Evolutionary conservation across 2,329 filamentous ascomycete species (phyloP).

Genomic region (Apiospora aurea): DNA sequence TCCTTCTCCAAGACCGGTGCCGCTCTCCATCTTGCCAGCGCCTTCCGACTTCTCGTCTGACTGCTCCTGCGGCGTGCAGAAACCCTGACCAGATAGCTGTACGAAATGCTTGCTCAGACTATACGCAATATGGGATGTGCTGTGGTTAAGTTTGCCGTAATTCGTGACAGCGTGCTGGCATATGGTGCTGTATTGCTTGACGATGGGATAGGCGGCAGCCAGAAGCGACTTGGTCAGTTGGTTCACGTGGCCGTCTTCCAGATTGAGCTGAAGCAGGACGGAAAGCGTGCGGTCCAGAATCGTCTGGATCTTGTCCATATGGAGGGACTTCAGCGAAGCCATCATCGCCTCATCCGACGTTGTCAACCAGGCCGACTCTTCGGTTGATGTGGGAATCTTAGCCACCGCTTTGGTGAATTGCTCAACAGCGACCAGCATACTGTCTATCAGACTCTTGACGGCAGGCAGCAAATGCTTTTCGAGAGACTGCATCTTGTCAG

Average conservation of each 20-base stretch:
- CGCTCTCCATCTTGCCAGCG: slow-evolving; percentile 83
- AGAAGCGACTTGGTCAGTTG: slow-evolving; percentile 63
- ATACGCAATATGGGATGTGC: slow-evolving; percentile 77
- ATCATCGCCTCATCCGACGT: slow-evolving; percentile 60
- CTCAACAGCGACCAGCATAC: slow-evolving; percentile 81
- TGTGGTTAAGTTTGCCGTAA: slow-evolving; percentile 70
- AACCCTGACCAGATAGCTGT: slow-evolving; percentile 82
- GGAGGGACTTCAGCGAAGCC: slow-evolving; percentile 64
- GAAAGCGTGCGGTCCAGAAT: slow-evolving; percentile 43
- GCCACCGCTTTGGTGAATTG: slow-evolving; percentile 65
- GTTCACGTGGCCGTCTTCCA: slow-evolving; percentile 49
- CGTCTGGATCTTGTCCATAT: slow-evolving; percentile 60
- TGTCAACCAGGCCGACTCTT: slow-evolving; percentile 70
- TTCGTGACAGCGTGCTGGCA: slow-evolving; percentile 64
- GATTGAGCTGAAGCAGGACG: slow-evolving; percentile 44
- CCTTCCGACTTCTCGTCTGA: slow-evolving; percentile 73
- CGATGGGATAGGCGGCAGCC: slow-evolving; percentile 70
- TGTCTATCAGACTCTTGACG: slow-evolving; percentile 73
- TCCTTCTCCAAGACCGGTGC: slow-evolving; percentile 93
- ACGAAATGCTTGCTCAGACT: slow-evolving; percentile 79
- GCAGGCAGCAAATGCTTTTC: slow-evolving; percentile 59
- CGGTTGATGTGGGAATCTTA: slow-evolving; percentile 62
- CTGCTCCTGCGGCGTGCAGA: slow-evolving; percentile 89
- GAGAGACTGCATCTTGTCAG: slow-evolving; percentile 34
- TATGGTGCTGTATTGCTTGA: slow-evolving; percentile 74